Conservation (phyloP, 2,329 filamentous ascomycete species). For the Exophiala bonariae region DNA sequence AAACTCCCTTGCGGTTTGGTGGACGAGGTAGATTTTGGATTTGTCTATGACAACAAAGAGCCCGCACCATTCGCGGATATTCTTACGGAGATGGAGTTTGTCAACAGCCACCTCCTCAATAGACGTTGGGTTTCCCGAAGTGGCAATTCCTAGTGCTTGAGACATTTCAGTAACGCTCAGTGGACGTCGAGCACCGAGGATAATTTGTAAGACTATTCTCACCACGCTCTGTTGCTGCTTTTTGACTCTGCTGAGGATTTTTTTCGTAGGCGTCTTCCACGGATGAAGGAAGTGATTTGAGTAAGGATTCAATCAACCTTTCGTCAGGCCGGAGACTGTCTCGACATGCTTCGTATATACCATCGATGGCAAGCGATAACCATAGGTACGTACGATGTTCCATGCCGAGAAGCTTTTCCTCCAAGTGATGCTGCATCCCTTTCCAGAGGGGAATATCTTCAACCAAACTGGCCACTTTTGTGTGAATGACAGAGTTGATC, state of each 20-base stretch:
- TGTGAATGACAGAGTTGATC: conserved; percentile 26
- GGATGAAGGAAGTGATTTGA: too few species aligned
- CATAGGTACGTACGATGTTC: conserved; percentile 33
- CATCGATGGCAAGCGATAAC: conserved; percentile 28
- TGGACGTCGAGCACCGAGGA: conserved; percentile 30
- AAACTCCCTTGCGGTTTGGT: conserved; percentile 44
- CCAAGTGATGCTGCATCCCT: conserved; percentile 7
- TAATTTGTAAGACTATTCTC: conserved; percentile 27
- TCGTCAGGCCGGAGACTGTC: conserved; percentile 10
- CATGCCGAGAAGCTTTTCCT: conserved; percentile 24
- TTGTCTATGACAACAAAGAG: conserved; percentile 39
- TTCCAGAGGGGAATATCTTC: conserved; percentile 1
- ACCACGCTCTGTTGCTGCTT: conserved; percentile 7
- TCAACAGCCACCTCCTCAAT: neutral
- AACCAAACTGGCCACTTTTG: conserved; percentile 17
- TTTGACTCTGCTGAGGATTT: conserved; percentile 22
- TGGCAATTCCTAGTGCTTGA: conserved; percentile 24
- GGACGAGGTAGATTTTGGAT: conserved; percentile 38
- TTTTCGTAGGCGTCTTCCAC: conserved; percentile 33
- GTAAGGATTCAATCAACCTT: conserved; percentile 19
- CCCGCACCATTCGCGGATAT: conserved; percentile 35
- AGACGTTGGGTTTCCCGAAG: neutral
- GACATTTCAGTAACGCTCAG: conserved; percentile 30
- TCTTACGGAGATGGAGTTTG: conserved; percentile 18
- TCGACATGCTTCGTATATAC: conserved; percentile 15